Evolutionary conservation across 306 rosid species (phyloP).

Genomic region (Sphenostylis stenocarpa): DNA sequence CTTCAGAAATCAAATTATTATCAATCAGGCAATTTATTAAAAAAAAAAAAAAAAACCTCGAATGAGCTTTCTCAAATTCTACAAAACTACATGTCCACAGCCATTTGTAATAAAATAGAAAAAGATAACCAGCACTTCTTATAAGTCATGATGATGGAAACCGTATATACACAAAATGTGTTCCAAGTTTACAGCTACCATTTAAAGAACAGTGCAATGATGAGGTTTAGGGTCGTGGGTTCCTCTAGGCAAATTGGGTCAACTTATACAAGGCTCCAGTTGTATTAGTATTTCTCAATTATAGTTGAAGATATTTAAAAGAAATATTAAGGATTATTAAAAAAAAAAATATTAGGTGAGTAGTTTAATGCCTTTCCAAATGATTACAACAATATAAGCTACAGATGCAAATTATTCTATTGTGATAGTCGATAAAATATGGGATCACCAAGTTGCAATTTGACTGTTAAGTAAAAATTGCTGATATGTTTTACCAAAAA

Average conservation of each 20-base stretch:
- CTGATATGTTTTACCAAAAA: slow-evolving; percentile 16
- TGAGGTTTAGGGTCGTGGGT: neutral
- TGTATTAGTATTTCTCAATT: slow-evolving; percentile 17
- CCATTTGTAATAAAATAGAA: slow-evolving; percentile 6
- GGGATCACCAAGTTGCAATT: slow-evolving; percentile 20
- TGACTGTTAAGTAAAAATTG: slow-evolving; percentile 7
- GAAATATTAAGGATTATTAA: neutral
- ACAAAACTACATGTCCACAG: neutral
- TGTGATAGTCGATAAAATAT: neutral
- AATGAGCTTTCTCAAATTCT: slow-evolving; percentile 9
- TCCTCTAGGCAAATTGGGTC: slow-evolving; percentile 15
- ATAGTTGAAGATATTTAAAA: slow-evolving; percentile 15
- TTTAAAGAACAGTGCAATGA: slow-evolving; percentile 8
- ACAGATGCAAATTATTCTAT: slow-evolving; percentile 19
- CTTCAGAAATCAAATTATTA: slow-evolving; percentile 18
- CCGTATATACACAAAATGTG: neutral
- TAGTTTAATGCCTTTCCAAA: neutral
- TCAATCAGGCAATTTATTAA: neutral
- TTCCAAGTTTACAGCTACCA: slow-evolving; percentile 4
- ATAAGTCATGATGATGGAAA: slow-evolving; percentile 8
- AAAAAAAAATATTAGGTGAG: neutral
- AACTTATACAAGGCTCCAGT: slow-evolving; percentile 2
- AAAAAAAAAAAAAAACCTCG: no score
- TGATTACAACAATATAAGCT: slow-evolving; percentile 2
- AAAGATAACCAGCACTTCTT: neutral